Base-by-base conservation (phyloP, 768 basidiomycete species). In the Kwoniella sp. region DNA sequence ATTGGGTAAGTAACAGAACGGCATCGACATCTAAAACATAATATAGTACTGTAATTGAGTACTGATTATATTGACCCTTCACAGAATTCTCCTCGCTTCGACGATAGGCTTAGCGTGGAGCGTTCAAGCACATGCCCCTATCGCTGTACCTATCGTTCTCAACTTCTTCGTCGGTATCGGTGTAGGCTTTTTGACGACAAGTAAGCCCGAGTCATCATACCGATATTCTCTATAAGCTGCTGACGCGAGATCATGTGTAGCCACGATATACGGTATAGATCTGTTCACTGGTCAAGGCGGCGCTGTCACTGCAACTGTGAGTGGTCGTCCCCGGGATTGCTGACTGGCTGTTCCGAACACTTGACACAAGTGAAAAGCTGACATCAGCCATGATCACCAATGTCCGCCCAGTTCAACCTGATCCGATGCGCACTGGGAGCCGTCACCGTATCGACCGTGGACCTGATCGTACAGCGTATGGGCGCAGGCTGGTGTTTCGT, bases 231-330 rank as follows among this genome's bases (percentile, higher is more conserved):
- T 25, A n/a, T 29, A 20, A n/a, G 8, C 31, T 8, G 15, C 11
- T 30, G 20, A 54, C 9, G 56, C 48, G n/a, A 11, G 13, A 37
- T 37, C 15, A 37, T 26, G 12, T 23, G 9, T 30, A 64, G 73
- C 73, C 1, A 78, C 74, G 1, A 67, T 78, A 13, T 78, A 73
- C 50, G 72, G 72, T 8, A 72, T 81, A 55, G 82, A 83, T 64
- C 63, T 83, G 28, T 74, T 76, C 41, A 80, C 82, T 0, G 76
- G 77, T 8, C 63, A 77, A 56, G 76, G 78, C 22, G 77, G 79
- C 2, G 72, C 77, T 1, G 73, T 79, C 2, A 78, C 80, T 17
- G 78, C 80, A 23, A 77, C 77, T 8, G 79, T 80, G 31, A 65
- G 76, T 73, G 28, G 9, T 41, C 38, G 38, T 9, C 38, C 38